Evolutionary conservation across 805 yeast genomes (phyloP).

Genomic region (Zygotorulaspora chibaensis): DNA sequence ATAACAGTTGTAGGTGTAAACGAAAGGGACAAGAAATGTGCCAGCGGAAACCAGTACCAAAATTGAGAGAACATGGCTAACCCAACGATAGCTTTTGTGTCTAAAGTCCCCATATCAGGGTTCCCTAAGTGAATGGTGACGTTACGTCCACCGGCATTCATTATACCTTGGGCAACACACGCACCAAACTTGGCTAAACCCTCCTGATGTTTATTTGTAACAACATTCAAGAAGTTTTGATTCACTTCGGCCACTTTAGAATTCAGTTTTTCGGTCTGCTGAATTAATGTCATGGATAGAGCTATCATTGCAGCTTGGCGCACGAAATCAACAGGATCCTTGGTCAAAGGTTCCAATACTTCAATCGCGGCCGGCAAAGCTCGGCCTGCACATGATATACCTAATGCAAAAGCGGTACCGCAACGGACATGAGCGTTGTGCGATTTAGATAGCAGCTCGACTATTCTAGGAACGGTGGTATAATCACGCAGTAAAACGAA

Average conservation of each 20-base stretch:
- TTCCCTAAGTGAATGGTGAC: conserved; percentile 92
- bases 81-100: conserved; percentile 89
- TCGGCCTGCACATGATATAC: conserved; percentile 95
- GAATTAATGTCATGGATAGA: conserved; percentile 82
- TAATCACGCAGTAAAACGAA: conserved; percentile 87
- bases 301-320: conserved; percentile 97
- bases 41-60: conserved; percentile 98
- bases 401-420: conserved; percentile 96
- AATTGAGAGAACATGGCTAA: conserved; percentile 83
- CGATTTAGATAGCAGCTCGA: conserved; percentile 84
- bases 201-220: conserved; percentile 87
- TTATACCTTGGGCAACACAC: conserved; percentile 91
- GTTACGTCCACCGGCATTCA: conserved; percentile 98
- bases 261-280: conserved; percentile 75
- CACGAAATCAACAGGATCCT: conserved; percentile 94
- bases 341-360: conserved; percentile 85
- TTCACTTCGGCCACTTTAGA: conserved; percentile 78
- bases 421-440: conserved; percentile 98
- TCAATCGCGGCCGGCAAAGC: conserved; percentile 85
- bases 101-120: conserved; percentile 81
- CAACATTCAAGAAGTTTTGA: conserved; percentile 68
- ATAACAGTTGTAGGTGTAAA: conserved; percentile 88
- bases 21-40: conserved; percentile 88
- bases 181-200: conserved; percentile 98
- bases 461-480: conserved; percentile 91